A percentile compares a stretch with the other conserved stretches of the same genome.
phyloP scores from a whole-genome alignment of 2,329 filamentous ascomycete species.

The Emmonsiellopsis sp. region DNA sequence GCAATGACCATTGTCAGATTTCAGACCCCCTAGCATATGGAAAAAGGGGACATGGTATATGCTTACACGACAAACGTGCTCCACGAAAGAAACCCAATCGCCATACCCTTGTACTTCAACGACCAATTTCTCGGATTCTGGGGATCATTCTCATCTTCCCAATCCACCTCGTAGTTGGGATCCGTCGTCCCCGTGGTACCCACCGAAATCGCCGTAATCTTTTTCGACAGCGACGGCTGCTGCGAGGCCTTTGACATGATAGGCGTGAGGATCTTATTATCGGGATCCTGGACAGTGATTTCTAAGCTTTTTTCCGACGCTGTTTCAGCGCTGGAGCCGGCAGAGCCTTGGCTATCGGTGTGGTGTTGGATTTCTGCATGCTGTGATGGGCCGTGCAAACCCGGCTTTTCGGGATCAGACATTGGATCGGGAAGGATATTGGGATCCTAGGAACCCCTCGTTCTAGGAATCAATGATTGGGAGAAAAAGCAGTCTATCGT shows the following conservation, averaged over 20 bases:
- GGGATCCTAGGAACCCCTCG: no score
- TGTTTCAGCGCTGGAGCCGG: constrained; percentile 12
- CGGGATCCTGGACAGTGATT: constrained; percentile 11
- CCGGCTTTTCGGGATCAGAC: constrained; percentile 13
- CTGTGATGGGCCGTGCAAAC: constrained; percentile 15
- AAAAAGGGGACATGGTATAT: not conserved
- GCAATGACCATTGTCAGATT: constrained; percentile 7
- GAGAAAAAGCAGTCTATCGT: no score
- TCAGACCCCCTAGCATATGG: not conserved
- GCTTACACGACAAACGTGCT: constrained; percentile 47
- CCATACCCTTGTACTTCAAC: constrained; percentile 47
- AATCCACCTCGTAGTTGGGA: constrained; percentile 64
- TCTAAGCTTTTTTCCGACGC: constrained; percentile 15
- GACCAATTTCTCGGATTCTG: constrained; percentile 63
- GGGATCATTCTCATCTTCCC: constrained; percentile 51
- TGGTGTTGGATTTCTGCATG: constrained; percentile 2
- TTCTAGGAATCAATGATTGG: no score
- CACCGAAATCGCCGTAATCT: constrained; percentile 31
- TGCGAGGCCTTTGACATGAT: constrained; percentile 18
- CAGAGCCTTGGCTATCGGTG: not conserved
- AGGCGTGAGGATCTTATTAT: constrained; percentile 18
- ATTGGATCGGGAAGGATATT: constrained; percentile 9
- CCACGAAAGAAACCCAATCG: constrained; percentile 48
- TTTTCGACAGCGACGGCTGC: constrained; percentile 28
- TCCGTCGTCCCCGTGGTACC: constrained; percentile 39